Base-by-base conservation (phyloP, 2,329 filamentous ascomycete genomes). In the Ophiocordyceps camponoti-leonardi region DNA sequence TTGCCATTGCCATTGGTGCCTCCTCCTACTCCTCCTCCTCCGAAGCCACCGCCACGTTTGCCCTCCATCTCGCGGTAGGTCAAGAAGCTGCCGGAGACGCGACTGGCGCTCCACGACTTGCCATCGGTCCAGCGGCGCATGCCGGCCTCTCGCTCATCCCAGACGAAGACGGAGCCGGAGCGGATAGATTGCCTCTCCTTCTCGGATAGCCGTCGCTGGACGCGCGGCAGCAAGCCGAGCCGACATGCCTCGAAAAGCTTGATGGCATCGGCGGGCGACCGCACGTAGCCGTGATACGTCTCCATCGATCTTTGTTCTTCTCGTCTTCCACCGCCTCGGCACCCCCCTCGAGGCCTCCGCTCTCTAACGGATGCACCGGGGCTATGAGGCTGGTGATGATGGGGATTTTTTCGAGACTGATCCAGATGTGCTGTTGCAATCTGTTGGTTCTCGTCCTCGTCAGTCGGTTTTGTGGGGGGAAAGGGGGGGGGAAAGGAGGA, bases 1-100 rank as follows among this genome's bases (percentile, higher is more conserved):
- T 14, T n/a, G 14, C 31, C 31, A 5, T n/a, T 35, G 16, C n/a
- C 11, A 5, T n/a, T 35, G 16, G n/a, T n/a, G n/a, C 33, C 33
- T 6, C 35, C 35, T 7, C 35, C 35, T 39, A n/a, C n/a, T n/a
- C 33, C 33, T 6, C 35, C 35, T 7, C 35, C 35, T 39, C 76
- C 71, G 58, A 87, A 88, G 51, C 73, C 76, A 48, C 86, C 86
- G 45, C 88, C 88, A 50, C 92, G 77, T 71, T 96, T 96, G 62
- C 92, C 92, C 64, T 98, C 92, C 92, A 98, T 98, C 61, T 98
- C 92, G 37, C 92, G 76, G 59, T 98, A 98, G 8, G 92, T 96
- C 49, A 98, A 66, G 61, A 98, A 98, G 67, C 92, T 96, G 44
- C 92, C 92, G 0, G 90, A 96, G 1, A 98, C 92, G 50, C 92